These are phyloP conservation scores for Diaporthe capsici DNA, from an alignment of 2,329 filamentous ascomycete genomes.

Conservation along the genomic window DNA sequence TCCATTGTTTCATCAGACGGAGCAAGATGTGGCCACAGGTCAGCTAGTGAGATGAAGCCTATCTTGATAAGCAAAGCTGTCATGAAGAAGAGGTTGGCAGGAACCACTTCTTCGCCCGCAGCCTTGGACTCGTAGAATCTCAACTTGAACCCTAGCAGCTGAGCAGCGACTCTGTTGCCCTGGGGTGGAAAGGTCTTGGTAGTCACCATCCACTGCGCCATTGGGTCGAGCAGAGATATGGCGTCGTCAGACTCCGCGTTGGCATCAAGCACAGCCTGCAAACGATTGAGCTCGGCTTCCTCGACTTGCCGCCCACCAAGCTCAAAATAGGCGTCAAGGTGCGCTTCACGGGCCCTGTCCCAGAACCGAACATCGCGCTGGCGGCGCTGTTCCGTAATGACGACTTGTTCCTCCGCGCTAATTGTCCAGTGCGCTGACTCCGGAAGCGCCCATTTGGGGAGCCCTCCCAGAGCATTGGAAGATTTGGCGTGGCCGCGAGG, in stretches of 20 bases:
- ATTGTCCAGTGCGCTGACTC: conserved; percentile 74
- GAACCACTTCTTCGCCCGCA: conserved; percentile 82
- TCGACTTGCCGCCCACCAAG: conserved; percentile 80
- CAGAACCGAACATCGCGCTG: conserved; percentile 84
- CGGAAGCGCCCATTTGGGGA: conserved; percentile 90
- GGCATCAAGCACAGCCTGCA: conserved; percentile 57
- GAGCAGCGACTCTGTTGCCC: conserved; percentile 92
- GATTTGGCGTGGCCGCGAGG: conserved; percentile 72
- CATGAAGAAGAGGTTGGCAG: conserved; percentile 93
- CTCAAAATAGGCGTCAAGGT: conserved; percentile 90
- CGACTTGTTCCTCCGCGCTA: conserved; percentile 77
- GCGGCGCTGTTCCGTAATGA: conserved; percentile 69
- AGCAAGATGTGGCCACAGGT: conserved; percentile 93
- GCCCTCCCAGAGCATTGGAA: conserved; percentile 68
- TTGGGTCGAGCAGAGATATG: conserved; percentile 67
- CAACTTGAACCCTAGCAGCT: conserved; percentile 96
- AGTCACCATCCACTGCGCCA: conserved; percentile 81
- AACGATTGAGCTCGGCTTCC: conserved; percentile 66
- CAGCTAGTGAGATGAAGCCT: conserved; percentile 92
- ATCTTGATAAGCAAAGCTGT: conserved; percentile 95
- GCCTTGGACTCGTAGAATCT: conserved; percentile 91
- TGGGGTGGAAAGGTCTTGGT: conserved; percentile 87
- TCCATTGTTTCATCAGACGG: conserved; percentile 89
- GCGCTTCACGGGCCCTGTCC: conserved; percentile 80
- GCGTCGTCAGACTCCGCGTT: conserved; percentile 53